Base-by-base conservation (phyloP, 192 early-diverging fungal genomes). In the Funneliformis geosporum region DNA sequence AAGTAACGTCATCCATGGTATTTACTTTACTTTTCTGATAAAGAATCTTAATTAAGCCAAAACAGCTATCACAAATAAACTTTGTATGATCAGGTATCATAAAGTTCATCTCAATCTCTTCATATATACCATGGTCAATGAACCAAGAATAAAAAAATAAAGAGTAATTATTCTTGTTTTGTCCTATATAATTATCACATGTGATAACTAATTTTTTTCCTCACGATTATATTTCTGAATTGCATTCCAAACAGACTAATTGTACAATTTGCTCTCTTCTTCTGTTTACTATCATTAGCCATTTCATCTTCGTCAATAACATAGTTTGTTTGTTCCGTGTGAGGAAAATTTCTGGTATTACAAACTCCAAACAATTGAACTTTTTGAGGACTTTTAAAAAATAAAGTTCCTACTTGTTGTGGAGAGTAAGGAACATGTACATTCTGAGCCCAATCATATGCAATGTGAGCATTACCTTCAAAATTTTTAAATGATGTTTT, bases 131-230 rank as follows among this genome's bases (percentile, higher is more conserved):
- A 60, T 14, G 16, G 16, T 60, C 16, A 60, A 60, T 60, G 0
- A 60, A 60, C 14, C 16, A 60, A 16, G 2, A 60, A 60, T 21
- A 60, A 60, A 60, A 60, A 68, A 40, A n/a, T n/a, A n/a, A n/a
- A n/a, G n/a, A n/a, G n/a, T n/a, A n/a, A n/a, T 28, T 68, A 68
- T 68, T 68, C 25, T 68, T 68, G 28, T 68, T 68, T 27, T 68
- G 66, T 25, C 27, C 25, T 68, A 28, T 16, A 68, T 16, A 68
- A 27, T 68, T 68, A 16, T 68, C 28, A 68, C 28, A 68, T 28
- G 0, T 68, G 27, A 68, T 28, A 28, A 39, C 14, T 8, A 68
- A 40, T 8, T 40, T 68, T 40, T 40, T 16, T 68, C 27, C 8
- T 27, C 27, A 39, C 9, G 2, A 0, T 68, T 68, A 68, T 40